Base-by-base conservation (phyloP, 116 monocot genomes). In the Phalaenopsis hybrid region DNA sequence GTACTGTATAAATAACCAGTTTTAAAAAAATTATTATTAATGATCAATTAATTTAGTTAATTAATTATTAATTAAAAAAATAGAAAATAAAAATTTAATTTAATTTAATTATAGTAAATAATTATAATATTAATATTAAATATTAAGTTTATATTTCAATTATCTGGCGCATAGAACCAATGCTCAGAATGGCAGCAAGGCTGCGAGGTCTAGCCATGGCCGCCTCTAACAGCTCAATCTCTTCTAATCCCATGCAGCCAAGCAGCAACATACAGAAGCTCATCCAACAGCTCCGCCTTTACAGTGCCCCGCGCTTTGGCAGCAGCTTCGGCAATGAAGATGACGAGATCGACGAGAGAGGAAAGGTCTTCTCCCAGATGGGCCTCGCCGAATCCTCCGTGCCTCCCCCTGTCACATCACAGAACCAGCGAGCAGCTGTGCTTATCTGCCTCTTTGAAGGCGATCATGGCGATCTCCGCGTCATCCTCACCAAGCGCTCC, bases 401-500 rank as follows among this genome's bases (percentile, higher is more conserved):
- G 63, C 31, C 82, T 10, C 63, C 33, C 2, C 48, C 79, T 5
- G 82, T 75, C 21, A 78, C 65, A 41, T 86, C 83, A 67, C 78
- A 76, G 6, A 77, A 87, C 67, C 84, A 85, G 79, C 80, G 86
- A n/a, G 94, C 96, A 3, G 92, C 96, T 15, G 96, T 97, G 6
- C 91, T 97, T 31, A 69, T 94, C 80, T 55, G 55, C 15, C 55
- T 55, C 55, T 55, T 55, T 15, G 16, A 55, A 55, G 55, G 55
- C 55, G 55, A 55, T 55, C 55, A 3, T 13, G 55, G 55, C 15
- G 55, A 55, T 15, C 55, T 55, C 55, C 17, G 55, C 44, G 98
- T 98, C 78, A 82, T 98, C 78, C 92, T 98, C 79, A 98, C 98
- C 81, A 93, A 93, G 85, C 88, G 98, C 48, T 93, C 98, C 18